phyloP scores from a whole-genome alignment of 495 filamentous ascomycete species.

The Aspergillus incahuasiensis region DNA sequence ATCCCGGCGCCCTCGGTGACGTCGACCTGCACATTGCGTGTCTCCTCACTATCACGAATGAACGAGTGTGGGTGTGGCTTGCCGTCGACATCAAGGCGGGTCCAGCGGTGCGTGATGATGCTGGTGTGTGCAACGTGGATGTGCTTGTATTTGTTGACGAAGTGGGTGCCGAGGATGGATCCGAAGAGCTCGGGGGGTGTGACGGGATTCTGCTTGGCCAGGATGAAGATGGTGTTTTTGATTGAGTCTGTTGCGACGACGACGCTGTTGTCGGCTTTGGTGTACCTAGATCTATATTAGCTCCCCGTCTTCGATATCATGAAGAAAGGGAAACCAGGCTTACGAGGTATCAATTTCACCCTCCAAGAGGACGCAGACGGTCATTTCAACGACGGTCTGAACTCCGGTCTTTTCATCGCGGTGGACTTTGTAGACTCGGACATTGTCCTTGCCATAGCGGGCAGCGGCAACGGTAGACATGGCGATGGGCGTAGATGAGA shows the following conservation, averaged over 20 bases:
- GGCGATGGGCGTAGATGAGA: background rate
- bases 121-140: constrained; percentile 78
- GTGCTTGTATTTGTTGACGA: constrained; percentile 80
- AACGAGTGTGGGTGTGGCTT: constrained; percentile 96
- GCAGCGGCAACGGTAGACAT: constrained; percentile 57
- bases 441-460: constrained; percentile 95
- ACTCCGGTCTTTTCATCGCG: constrained; percentile 65
- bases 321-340: constrained; percentile 21
- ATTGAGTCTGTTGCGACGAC: constrained; percentile 96
- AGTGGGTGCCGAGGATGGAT: constrained; percentile 77
- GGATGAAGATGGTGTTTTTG: constrained; percentile 96
- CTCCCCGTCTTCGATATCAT: background rate
- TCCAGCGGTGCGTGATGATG: constrained; percentile 84
- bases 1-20: constrained; percentile 59
- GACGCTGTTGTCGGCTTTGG: constrained; percentile 87
- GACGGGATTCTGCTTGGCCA: constrained; percentile 89
- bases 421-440: constrained; percentile 93
- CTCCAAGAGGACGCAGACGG: constrained; percentile 82
- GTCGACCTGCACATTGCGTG: constrained; percentile 52
- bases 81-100: constrained; percentile 81
- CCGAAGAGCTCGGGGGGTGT: constrained; percentile 92
- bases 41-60: constrained; percentile 83
- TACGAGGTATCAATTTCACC: constrained; percentile 88
- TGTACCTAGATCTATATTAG: constrained; percentile 59
- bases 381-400: constrained; percentile 92